Conservation (phyloP, 164 flowering plant genomes). For the Euptelea pleiosperma region DNA sequence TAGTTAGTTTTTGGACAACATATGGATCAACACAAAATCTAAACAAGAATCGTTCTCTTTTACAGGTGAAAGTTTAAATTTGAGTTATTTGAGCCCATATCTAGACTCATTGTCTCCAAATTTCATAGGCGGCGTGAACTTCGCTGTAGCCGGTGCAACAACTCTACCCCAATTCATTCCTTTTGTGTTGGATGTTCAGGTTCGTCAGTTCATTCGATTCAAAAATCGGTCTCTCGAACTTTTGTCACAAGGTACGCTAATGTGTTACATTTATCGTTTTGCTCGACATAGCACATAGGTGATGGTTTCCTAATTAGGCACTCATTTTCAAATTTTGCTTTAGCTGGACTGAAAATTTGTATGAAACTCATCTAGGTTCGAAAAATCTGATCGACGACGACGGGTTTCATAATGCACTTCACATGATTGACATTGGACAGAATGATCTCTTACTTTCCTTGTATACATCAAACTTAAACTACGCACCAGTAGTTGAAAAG, state of each 20-base stretch:
- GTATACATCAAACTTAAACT: constrained; percentile 46
- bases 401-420: constrained; percentile 54
- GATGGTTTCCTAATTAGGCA: no score
- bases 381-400: no score
- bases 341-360: no score
- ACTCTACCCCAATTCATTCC: constrained; percentile 57
- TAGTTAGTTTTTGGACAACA: not conserved
- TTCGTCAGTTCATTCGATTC: constrained; percentile 66
- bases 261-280: no score
- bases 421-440: constrained; percentile 69
- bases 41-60: not conserved
- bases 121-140: constrained; percentile 63
- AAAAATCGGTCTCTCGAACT: constrained; percentile 47
- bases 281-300: no score
- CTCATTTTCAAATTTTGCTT: no score
- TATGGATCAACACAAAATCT: not conserved
- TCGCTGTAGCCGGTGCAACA: constrained; percentile 60
- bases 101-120: constrained; percentile 19
- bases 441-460: constrained; percentile 58
- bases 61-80: constrained; percentile 7
- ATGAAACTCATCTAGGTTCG: no score
- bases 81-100: constrained; percentile 9
- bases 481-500: constrained; percentile 37
- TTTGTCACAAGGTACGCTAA: constrained; percentile 33
- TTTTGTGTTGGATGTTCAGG: constrained; percentile 54